Evolutionary conservation across 1,284 basidiomycete species (phyloP).

Genomic region (Kalmanozyma brasiliensis): DNA sequence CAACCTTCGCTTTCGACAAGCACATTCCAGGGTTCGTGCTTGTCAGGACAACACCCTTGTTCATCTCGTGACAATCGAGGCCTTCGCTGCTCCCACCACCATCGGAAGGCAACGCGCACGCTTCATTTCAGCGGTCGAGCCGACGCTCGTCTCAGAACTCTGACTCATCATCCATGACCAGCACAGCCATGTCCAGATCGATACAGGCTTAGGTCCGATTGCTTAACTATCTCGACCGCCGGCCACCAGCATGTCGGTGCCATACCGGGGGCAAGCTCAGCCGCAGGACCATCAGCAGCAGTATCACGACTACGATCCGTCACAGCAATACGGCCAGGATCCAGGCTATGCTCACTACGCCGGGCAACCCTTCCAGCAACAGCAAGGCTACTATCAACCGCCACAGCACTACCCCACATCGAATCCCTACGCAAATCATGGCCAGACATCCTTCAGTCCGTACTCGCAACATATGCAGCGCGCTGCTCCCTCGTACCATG

Average conservation of each 20-base stretch:
- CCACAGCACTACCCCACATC: conserved; percentile 28
- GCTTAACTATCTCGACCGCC: not conserved
- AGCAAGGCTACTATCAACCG: conserved; percentile 16
- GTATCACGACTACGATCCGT: conserved; percentile 1
- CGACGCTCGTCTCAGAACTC: conserved; percentile 1
- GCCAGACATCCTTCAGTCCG: conserved; percentile 3
- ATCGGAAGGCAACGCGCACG: conserved; percentile 3
- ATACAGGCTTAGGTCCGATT: conserved; percentile 1
- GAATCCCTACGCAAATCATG: conserved; percentile 9
- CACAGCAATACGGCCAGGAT: conserved; percentile 19
- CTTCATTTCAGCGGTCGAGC: conserved; percentile 6
- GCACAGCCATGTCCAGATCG: conserved; percentile 21
- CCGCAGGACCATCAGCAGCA: conserved; percentile 18
- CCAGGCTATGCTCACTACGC: conserved; percentile 11
- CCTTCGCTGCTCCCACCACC: conserved; percentile 1
- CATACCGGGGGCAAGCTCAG: conserved; percentile 13
- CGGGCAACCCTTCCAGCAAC: conserved; percentile 6
- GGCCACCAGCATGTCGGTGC: conserved; percentile 30
- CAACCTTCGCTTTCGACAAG: too few species aligned
- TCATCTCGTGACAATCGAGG: conserved; percentile 8
- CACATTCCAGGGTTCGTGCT: too few species aligned
- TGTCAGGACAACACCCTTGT: too few species aligned
- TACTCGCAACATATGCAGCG: conserved; percentile 14
- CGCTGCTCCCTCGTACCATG: too few species aligned
- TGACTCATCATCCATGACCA: not conserved